Base-by-base conservation (phyloP, 176 grass and related monocot species). In the Avena atlantica region DNA sequence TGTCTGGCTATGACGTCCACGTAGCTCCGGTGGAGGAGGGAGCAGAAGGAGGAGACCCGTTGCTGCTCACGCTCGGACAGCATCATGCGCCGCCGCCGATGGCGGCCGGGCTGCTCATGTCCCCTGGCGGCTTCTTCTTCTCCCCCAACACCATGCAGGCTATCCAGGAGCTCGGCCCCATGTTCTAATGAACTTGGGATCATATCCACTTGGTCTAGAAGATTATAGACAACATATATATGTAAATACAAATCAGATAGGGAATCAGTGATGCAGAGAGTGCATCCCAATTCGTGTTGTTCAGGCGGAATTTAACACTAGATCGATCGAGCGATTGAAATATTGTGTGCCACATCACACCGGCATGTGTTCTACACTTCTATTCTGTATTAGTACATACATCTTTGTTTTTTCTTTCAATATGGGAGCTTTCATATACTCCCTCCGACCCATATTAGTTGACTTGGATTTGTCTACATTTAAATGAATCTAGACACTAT, bases 21-120 rank as follows among this genome's bases (percentile, higher is more conserved):
- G 49, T 47, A 1, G 48, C 82, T 45, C 10, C 50, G 2, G 66
- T 2, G 7, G 27, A 86, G 50, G 79, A 84, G 66, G 42, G 40
- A 12, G n/a, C 73, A 12, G 63, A 1, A 42, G 21, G 60, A 53
- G 73, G 73, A 76, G 49, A 92, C 69, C 91, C 87, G 12, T 20
- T 92, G 67, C 51, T 89, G 40, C 87, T 92, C 75, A 92, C 84
- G 7, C 91, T 92, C 21, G 87, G 91, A 7, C 84, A 89, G 61
- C 66, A 63, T 2, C 42, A 29, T 62, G 80, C 17, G 63, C 40
- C 90, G n/a, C 79, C 87, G 9, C 60, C 84, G 21, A 88, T 86
- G 82, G 78, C 86, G 23, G 63, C 83, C 31, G 90, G 84, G 42
- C n/a, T 64, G 80, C 59, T 89, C 10, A 34, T 80, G 59, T 87